Conservation (phyloP, 176 grass and related monocot genomes). For the Aegilops umbellulata region DNA sequence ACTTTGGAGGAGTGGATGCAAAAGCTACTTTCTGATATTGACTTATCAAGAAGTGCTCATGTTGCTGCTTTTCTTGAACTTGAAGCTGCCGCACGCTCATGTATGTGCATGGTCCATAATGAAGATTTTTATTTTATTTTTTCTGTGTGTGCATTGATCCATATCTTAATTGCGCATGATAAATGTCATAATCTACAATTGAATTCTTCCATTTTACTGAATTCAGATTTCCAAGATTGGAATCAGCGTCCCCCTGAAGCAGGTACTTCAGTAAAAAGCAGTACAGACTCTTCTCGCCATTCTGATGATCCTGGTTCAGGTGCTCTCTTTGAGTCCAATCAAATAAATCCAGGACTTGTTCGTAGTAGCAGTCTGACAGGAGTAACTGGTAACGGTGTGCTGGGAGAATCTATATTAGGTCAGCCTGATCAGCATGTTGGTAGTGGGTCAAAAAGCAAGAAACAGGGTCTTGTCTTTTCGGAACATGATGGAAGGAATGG, state of each 20-base stretch:
- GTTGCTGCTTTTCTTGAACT: slow-evolving; percentile 94
- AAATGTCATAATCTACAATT: not conserved
- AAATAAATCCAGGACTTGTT: slow-evolving; percentile 27
- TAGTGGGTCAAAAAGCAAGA: slow-evolving; percentile 39
- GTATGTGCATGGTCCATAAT: slow-evolving; percentile 41
- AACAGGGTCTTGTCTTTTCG: slow-evolving; percentile 32
- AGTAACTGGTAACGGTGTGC: slow-evolving; percentile 53
- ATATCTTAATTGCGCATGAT: not conserved
- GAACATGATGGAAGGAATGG: slow-evolving; percentile 46
- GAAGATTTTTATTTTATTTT: not conserved
- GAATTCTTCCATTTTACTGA: slow-evolving; percentile 28
- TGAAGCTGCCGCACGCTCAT: slow-evolving; percentile 86
- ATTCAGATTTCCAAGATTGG: slow-evolving; percentile 72
- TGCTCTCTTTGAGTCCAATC: slow-evolving; percentile 36
- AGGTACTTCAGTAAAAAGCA: slow-evolving; percentile 51
- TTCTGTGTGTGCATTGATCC: slow-evolving; percentile 10
- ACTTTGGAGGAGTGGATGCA: slow-evolving; percentile 92
- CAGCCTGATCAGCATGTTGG: slow-evolving; percentile 34
- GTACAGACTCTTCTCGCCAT: slow-evolving; percentile 22
- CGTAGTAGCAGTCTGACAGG: slow-evolving; percentile 31
- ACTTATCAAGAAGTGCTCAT: slow-evolving; percentile 89
- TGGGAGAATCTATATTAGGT: slow-evolving; percentile 51
- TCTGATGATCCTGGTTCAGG: slow-evolving; percentile 40
- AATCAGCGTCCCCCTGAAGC: slow-evolving; percentile 56
- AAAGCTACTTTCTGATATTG: slow-evolving; percentile 95